Evolutionary conservation across 2,329 filamentous ascomycete genomes (phyloP).

Genomic region (Trichoderma koningii): DNA sequence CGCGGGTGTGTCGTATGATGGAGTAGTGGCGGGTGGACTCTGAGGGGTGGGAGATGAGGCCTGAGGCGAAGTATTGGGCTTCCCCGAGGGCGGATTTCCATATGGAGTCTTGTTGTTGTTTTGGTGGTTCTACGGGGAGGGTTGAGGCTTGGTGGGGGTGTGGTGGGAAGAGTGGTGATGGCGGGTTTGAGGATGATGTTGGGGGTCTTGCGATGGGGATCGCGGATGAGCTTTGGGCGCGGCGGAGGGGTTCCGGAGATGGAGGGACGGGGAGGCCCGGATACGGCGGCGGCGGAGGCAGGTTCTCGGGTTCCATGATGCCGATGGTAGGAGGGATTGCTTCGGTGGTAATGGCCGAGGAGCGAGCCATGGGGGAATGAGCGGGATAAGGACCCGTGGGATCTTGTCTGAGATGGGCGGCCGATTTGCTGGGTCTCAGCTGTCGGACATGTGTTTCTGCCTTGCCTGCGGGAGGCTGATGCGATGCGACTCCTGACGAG

Average conservation of each 20-base stretch:
- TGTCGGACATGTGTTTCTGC: background rate
- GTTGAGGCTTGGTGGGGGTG: slow-evolving; percentile 1
- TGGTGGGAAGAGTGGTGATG: slow-evolving; percentile 1
- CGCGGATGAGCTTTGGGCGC: slow-evolving; percentile 19
- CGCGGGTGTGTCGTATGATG: slow-evolving; percentile 66
- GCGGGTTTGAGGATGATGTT: background rate
- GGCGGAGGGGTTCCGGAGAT: slow-evolving; percentile 11
- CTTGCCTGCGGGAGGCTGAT: too few species aligned
- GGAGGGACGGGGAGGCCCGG: slow-evolving; percentile 1
- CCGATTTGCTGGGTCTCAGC: slow-evolving; percentile 30
- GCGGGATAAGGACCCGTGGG: background rate
- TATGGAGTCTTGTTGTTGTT: slow-evolving; percentile 29
- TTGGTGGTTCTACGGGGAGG: background rate
- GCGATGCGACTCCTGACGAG: background rate
- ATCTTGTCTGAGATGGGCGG: slow-evolving; percentile 22
- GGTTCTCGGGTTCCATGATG: slow-evolving; percentile 23
- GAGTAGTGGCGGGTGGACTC: slow-evolving; percentile 67
- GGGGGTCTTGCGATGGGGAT: background rate
- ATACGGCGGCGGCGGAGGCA: slow-evolving; percentile 22
- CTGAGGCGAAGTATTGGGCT: slow-evolving; percentile 65
- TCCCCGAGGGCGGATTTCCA: slow-evolving; percentile 58
- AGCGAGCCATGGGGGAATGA: background rate
- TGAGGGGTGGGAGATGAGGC: slow-evolving; percentile 62
- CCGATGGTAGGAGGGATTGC: slow-evolving; percentile 7
- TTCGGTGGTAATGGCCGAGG: background rate